A percentile compares a stretch with the other conserved stretches of the same genome.
Conservation (phyloP, 179 eudicot genomes). For the Pouteria campechiana region DNA sequence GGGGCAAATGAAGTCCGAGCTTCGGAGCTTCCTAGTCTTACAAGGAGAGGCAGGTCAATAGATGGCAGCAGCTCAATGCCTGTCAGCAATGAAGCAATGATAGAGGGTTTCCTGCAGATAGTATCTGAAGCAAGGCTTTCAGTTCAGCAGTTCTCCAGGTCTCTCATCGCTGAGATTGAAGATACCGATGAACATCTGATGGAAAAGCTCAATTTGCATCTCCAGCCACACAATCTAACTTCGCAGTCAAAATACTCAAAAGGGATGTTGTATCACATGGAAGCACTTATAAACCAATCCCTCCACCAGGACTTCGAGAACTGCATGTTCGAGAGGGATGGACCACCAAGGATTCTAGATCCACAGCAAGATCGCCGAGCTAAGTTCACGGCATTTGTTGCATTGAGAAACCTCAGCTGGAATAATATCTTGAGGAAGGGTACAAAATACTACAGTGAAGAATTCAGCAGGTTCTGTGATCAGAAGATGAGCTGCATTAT, state of each 20-base stretch:
- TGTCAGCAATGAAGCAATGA: constrained; percentile 73
- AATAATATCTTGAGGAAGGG: constrained; percentile 81
- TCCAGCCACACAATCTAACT: constrained; percentile 68
- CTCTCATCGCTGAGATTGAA: constrained; percentile 40
- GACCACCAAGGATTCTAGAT: constrained; percentile 58
- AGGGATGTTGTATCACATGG: constrained; percentile 64
- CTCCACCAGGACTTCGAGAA: constrained; percentile 87
- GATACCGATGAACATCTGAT: constrained; percentile 44
- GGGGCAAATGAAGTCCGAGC: constrained; percentile 13
- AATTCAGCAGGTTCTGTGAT: constrained; percentile 83
- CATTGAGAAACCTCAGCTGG: constrained; percentile 81
- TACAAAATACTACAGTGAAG: constrained; percentile 84
- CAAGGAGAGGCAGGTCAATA: constrained; percentile 14
- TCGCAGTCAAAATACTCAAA: constrained; percentile 54
- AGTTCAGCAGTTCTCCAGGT: constrained; percentile 74
- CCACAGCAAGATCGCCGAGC: constrained; percentile 61
- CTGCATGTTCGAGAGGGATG: constrained; percentile 60
- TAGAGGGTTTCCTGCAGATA: constrained; percentile 82
- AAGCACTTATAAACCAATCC: constrained; percentile 70
- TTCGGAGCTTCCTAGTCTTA: constrained; percentile 14
- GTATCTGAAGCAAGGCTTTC: constrained; percentile 88
- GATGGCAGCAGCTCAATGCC: constrained; percentile 39
- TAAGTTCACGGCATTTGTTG: constrained; percentile 54
- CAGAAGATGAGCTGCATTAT: constrained; percentile 81
- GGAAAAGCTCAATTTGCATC: constrained; percentile 48